A percentile compares a stretch with the other conserved stretches of the same genome.
phyloP scores from a whole-genome alignment of 2,329 filamentous ascomycete species.

The Fusarium temperatum region DNA sequence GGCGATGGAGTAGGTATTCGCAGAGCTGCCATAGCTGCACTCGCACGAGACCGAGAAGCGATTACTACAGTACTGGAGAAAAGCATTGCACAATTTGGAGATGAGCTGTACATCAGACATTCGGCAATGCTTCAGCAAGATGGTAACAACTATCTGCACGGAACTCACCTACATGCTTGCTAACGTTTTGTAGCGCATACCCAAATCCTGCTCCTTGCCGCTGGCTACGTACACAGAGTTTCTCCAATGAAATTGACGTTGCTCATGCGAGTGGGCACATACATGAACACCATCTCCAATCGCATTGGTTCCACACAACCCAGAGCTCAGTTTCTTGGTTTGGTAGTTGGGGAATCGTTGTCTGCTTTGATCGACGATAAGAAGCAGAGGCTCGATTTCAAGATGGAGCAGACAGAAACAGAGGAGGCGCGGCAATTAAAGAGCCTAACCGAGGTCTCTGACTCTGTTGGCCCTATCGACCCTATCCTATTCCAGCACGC shows the following conservation, averaged over 20 bases:
- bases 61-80: slow-evolving; percentile 71
- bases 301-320: slow-evolving; percentile 80
- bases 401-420: slow-evolving; percentile 79
- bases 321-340: slow-evolving; percentile 83
- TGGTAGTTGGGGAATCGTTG: slow-evolving; percentile 82
- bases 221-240: slow-evolving; percentile 77
- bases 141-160: slow-evolving; percentile 58
- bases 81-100: slow-evolving; percentile 78
- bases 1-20: slow-evolving; percentile 72
- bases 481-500: slow-evolving; percentile 52
- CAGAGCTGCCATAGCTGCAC: slow-evolving; percentile 69
- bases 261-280: slow-evolving; percentile 75
- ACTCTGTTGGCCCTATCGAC: slow-evolving; percentile 68
- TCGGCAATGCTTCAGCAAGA: slow-evolving; percentile 88
- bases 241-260: slow-evolving; percentile 73
- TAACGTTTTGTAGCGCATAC: slow-evolving; percentile 71
- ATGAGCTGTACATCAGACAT: slow-evolving; percentile 87
- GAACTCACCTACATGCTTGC: not conserved
- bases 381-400: slow-evolving; percentile 81
- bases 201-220: slow-evolving; percentile 79
- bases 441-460: slow-evolving; percentile 67
- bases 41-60: slow-evolving; percentile 61
- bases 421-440: slow-evolving; percentile 82
- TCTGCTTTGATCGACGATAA: slow-evolving; percentile 71
- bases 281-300: slow-evolving; percentile 85